Percentiles rank a stretch among this genome's conserved stretches.
Evolutionary conservation across 2,329 filamentous ascomycete genomes (phyloP).

Genomic region (Beauveria rudraprayagi): DNA sequence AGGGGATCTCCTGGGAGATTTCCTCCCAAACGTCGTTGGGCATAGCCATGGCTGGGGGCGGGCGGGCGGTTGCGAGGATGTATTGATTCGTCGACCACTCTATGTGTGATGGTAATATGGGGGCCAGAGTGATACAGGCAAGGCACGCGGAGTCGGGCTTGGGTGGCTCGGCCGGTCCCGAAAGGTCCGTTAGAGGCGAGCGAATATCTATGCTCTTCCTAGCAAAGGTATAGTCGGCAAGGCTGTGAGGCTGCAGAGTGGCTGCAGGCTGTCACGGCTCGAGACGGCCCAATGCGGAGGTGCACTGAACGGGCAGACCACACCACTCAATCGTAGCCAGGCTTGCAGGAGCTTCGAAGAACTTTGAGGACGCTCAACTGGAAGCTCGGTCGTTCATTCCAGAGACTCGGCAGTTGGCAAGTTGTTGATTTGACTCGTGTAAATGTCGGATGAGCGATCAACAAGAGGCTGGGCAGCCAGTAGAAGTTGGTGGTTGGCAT

Average conservation of each 20-base stretch:
- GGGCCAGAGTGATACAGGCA: background rate
- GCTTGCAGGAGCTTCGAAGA: too few species aligned
- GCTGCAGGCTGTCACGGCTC: background rate
- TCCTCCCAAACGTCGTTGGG: constrained; percentile 53
- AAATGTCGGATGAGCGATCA: background rate
- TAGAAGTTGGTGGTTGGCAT: background rate
- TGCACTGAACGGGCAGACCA: too few species aligned
- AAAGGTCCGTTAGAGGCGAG: background rate
- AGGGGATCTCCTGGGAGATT: constrained; percentile 47
- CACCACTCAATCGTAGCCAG: too few species aligned
- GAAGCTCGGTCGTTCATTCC: background rate
- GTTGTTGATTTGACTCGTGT: background rate
- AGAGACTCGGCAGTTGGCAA: background rate
- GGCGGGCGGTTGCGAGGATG: background rate
- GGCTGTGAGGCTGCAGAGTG: background rate
- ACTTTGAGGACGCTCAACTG: background rate
- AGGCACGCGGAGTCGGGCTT: too few species aligned
- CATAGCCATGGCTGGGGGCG: constrained; percentile 27
- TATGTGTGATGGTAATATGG: background rate
- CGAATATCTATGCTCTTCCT: background rate
- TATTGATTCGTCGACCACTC: background rate
- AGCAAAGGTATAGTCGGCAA: too few species aligned
- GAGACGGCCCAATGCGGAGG: too few species aligned
- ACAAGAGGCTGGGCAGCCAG: background rate
- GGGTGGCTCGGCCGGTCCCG: constrained; percentile 6